Conservation (phyloP, 345 rosid species). For the Atalantia buxifolia region DNA sequence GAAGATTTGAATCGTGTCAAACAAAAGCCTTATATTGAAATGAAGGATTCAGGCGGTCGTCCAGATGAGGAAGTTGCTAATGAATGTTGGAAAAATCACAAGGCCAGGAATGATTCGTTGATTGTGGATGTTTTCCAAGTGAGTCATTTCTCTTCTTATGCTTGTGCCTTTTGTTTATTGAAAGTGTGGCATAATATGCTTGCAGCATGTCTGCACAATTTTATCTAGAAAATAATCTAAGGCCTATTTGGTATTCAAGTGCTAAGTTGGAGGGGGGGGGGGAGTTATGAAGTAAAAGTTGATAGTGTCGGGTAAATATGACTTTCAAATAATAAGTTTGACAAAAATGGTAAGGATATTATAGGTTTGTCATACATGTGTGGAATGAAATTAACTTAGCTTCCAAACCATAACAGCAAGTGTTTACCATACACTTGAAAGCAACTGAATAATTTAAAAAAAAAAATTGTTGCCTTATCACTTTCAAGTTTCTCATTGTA, state of each 20-base stretch:
- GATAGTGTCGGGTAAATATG: too few relatives aligned
- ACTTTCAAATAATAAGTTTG: too few relatives aligned
- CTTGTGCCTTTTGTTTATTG: slow-evolving; percentile 5
- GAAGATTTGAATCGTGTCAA: slow-evolving; percentile 95
- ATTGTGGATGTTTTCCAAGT: slow-evolving; percentile 97
- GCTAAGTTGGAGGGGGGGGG: too few relatives aligned
- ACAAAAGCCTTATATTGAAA: slow-evolving; percentile 81
- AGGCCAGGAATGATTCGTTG: slow-evolving; percentile 93
- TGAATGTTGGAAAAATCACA: slow-evolving; percentile 86
- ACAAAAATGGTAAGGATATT: too few relatives aligned
- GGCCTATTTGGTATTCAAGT: too few relatives aligned
- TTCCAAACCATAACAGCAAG: too few relatives aligned
- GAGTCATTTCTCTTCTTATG: slow-evolving; percentile 18
- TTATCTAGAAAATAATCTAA: not conserved
- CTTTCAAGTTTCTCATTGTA: slow-evolving; percentile 2
- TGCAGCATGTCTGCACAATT: not conserved
- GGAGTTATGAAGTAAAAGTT: too few relatives aligned
- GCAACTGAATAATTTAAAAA: too few relatives aligned
- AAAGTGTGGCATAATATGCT: not conserved
- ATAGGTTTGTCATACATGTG: too few relatives aligned
- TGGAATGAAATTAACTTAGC: too few relatives aligned
- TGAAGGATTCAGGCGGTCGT: slow-evolving; percentile 70
- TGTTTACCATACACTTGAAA: too few relatives aligned
- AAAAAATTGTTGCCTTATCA: not conserved
- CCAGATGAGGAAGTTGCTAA: slow-evolving; percentile 89